A percentile compares a stretch with the other conserved stretches of the same genome.
Conservation (phyloP, 2,329 filamentous ascomycete genomes). For the Leptodontidium sp. region DNA sequence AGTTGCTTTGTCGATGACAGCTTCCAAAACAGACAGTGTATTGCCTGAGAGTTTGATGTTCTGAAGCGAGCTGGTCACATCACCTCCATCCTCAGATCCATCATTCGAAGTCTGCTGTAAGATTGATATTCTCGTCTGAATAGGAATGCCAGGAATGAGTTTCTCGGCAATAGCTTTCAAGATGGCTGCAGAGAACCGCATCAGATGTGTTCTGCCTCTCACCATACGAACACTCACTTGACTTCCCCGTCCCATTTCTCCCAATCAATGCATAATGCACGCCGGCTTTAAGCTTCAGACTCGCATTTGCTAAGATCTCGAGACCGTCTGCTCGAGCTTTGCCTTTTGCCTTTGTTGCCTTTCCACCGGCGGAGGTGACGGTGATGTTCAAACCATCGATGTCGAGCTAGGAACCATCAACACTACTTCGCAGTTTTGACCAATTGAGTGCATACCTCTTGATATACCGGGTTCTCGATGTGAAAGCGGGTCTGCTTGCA, state of each 20-base stretch:
- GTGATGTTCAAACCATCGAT: slow-evolving; percentile 78
- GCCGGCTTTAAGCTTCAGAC: slow-evolving; percentile 75
- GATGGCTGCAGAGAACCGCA: slow-evolving; percentile 58
- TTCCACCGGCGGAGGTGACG: slow-evolving; percentile 56
- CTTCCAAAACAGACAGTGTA: slow-evolving; percentile 65
- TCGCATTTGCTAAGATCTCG: slow-evolving; percentile 77
- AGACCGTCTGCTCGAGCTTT: slow-evolving; percentile 59
- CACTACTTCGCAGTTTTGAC: neutral
- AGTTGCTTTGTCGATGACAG: slow-evolving; percentile 70
- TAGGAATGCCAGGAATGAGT: slow-evolving; percentile 78
- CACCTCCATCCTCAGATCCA: slow-evolving; percentile 47
- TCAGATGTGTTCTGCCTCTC: neutral
- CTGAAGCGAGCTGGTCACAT: slow-evolving; percentile 35
- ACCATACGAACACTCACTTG: slow-evolving; percentile 60
- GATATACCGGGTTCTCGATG: slow-evolving; percentile 45
- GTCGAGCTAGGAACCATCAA: slow-evolving; percentile 59
- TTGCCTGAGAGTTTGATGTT: slow-evolving; percentile 38
- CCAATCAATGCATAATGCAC: slow-evolving; percentile 81
- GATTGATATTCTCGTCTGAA: slow-evolving; percentile 70
- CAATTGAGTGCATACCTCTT: slow-evolving; percentile 39
- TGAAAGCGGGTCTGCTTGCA: slow-evolving; percentile 48
- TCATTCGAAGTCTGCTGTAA: slow-evolving; percentile 68
- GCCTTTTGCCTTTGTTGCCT: slow-evolving; percentile 56
- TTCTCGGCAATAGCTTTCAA: slow-evolving; percentile 80
- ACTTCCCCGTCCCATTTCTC: slow-evolving; percentile 84